Evolutionary conservation across 2,329 filamentous ascomycete species (phyloP), one percentile per base, ranked within the genome.

Genomic region (Aspergillus transmontanensis): DNA sequence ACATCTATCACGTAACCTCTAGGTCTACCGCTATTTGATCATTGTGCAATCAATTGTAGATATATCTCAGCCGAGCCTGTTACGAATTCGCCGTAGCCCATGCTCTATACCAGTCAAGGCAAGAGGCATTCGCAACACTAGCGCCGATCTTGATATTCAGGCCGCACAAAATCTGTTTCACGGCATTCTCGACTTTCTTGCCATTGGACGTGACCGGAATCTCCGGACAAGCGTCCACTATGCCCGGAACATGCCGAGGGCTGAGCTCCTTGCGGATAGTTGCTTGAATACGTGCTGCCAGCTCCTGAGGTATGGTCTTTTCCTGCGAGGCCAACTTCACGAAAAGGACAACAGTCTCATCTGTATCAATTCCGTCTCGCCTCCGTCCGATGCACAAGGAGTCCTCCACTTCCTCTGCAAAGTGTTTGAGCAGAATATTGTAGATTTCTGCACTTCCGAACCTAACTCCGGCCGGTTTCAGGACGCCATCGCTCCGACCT

Each of bases 381-480:
- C 93, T 83, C 3, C 93, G 85, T 0, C 95, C 94, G 41, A 98
- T 88, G 73, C 94, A 98, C 2, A 98, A 83, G 0, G 92, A 92
- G 71, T 99, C 94, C 64, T 93, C 90, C 21, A 98, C 83, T 61
- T 94, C 86, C 12, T 84, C 80, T 0, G 89, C 86, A 71, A 97
- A 97, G 78, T 93, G 90, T 68, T 91, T 88, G 1, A 95, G 86
- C 32, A 98, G 81, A n/a, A 97, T 84, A 75, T 97, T 97, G 79
- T 98, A 98, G 23, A 99, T 97, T 81, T 99, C 95, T 0, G 94
- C 93, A 36, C 89, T 93, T 5, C 94, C 94, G 73, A 99, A 98
- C 0, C 94, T 85, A 21, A 99, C 93, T 2, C 95, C 95, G 0
- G 90, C 87, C 0, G 95, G 95, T 75, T 99, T 99, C 16, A 99